Evolutionary conservation across 805 yeast species (phyloP), one percentile per base, ranked within the genome.

Genomic region (Candida glaebosa): DNA sequence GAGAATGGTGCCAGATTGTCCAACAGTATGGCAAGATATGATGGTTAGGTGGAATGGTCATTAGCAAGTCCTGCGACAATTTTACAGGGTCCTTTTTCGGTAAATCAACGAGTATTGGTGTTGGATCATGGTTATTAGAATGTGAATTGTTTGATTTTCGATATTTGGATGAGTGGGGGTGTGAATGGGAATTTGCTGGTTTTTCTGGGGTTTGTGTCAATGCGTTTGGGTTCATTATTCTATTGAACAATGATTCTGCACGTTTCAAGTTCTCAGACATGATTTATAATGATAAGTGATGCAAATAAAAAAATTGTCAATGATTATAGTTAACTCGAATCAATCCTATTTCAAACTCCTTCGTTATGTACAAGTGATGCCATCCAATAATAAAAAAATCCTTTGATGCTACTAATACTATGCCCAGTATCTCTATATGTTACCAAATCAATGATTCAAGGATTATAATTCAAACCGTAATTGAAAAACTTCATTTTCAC

Each of bases 1-100:
- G 49, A 17, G 66, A 60, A 48, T 73, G 78, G 50, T 68, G 65
- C 79, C 79, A 73, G 45, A 72, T 56, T 22, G 74, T 65, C 79
- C 79, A 73, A 50, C 75, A 65, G 52, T 69, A 71, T 14, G 73
- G 71, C 43, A 73, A 58, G 8, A 63, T 55, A 48, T 72, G 75
- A 48, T 67, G 69, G 30, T 53, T 48, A 14, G 40, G 45, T 6
- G 66, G 63, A 9, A 56, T 52, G n/a, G 34, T 39, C 20, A 42
- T 40, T 34, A 67, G 51, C 5, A 63, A 58, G 18, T 63, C 67
- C 31, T 54, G 51, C 9, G 71, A 61, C 32, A 63, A 52, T 41
- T 64, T 60, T 18, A 60, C 51, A 14, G 72, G 67, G 45, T 66
- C 69, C 37, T 61, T 45, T 39, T 57, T 66, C 16, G 67, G 71